Base-by-base conservation (phyloP, 2,329 filamentous ascomycete species). In the Nothopassalora personata region DNA sequence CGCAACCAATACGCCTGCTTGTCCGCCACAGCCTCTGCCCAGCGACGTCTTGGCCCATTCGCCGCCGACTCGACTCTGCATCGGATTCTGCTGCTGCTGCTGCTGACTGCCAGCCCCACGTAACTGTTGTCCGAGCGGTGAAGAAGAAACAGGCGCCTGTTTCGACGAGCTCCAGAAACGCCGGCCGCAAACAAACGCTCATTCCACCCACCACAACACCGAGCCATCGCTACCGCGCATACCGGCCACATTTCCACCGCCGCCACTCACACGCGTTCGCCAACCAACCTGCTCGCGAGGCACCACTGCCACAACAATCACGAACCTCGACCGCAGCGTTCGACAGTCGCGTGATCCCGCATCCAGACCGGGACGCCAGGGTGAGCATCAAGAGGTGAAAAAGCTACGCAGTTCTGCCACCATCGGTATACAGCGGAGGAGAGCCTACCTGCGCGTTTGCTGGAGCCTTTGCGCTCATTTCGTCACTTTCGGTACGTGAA, bases 401-500 rank as follows among this genome's bases (percentile, higher is more conserved):
- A 58, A 48, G 48, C 28, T 56, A 54, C n/a, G 23, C 54, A 57
- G 15, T 27, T 27, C 39, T 46, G 33, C 33, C 51, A 52, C 33
- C 36, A 58, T 46, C 50, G 43, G 49, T 45, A 54, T 36, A 58
- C 55, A 56, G 56, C 57, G 61, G 58, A 51, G 50, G 57, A 58
- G 60, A 64, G 58, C 27, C 49, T 11, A 30, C 54, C 30, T 50
- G 52, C 54, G 56, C 52, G 60, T 58, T 55, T 58, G 43, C 53
- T 51, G 63, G 68, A 68, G 68, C 68, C 68, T 67, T 65, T 66
- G 69, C 64, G 68, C 68, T 70, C 68, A 61, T 64, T 57, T 59
- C 57, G 53, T 64, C 62, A 63, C 63, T 65, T 66, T 68, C 67
- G 65, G 67, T 69, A 69, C 34, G 67, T 65, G 47, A 28, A 27